Conservation (phyloP, 352 stramenopile species). For the Phytopythium mirpurense region DNA sequence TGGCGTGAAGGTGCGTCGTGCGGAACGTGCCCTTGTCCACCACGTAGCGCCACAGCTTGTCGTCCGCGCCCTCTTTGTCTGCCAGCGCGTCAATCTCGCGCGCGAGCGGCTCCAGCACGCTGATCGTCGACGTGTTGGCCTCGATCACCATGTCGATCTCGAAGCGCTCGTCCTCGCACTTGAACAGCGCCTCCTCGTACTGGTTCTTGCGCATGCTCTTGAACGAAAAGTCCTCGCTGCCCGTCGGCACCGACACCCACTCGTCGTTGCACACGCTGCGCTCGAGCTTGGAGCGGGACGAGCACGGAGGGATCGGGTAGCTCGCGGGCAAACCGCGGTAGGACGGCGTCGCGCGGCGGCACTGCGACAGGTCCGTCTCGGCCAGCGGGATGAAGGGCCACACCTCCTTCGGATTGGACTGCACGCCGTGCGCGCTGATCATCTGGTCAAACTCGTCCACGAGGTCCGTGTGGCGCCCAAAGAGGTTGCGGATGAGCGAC, state of each 20-base stretch:
- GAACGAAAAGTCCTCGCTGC: conserved; percentile 98
- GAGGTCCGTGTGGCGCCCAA: conserved; percentile 80
- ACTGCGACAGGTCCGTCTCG: conserved; percentile 90
- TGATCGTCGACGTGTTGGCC: conserved; percentile 94
- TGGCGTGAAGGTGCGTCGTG: conserved; percentile 96
- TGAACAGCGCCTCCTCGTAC: conserved; percentile 99
- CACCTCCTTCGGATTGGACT: conserved; percentile 84
- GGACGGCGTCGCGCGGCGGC: conserved; percentile 90
- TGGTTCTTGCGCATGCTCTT: conserved; percentile 99
- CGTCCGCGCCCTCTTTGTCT: conserved; percentile 61
- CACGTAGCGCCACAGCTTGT: conserved; percentile 84
- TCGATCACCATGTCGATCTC: conserved; percentile 96
- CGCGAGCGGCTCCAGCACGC: conserved; percentile 93
- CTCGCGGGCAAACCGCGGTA: conserved; percentile 97
- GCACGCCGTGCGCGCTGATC: conserved; percentile 66
- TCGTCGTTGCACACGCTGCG: conserved; percentile 92
- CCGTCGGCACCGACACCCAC: conserved; percentile 97
- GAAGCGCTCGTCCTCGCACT: conserved; percentile 98
- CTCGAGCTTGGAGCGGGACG: conserved; percentile 91
- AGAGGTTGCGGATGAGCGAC: conserved; percentile 84
- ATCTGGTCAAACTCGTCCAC: conserved; percentile 79
- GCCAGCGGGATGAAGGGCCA: conserved; percentile 90
- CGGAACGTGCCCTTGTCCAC: conserved; percentile 95
- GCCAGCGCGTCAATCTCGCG: conserved; percentile 92
- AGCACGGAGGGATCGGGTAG: conserved; percentile 97